These are phyloP conservation scores for Pseudonectria foliicola DNA, from an alignment of 2,329 filamentous ascomycete species.

Conservation along the genomic window DNA sequence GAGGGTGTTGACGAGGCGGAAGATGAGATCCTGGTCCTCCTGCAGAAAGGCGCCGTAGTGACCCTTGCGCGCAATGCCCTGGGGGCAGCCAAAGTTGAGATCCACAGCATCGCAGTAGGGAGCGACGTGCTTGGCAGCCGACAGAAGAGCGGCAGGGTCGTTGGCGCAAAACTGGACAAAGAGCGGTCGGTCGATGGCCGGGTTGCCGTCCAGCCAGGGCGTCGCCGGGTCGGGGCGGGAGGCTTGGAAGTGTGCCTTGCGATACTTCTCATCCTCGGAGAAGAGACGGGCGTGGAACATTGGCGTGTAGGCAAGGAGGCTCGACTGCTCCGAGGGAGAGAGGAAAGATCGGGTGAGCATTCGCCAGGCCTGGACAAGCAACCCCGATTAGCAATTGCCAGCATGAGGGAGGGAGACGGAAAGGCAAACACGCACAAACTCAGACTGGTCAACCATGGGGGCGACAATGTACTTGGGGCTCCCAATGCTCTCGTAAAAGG, in stretches of 20 bases:
- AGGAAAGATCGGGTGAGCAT: constrained; percentile 93
- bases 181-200: constrained; percentile 73
- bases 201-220: constrained; percentile 78
- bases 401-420: neutral
- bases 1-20: constrained; percentile 73
- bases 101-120: constrained; percentile 94
- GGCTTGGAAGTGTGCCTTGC: constrained; percentile 74
- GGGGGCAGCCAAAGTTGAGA: constrained; percentile 90
- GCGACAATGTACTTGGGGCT: constrained; percentile 86
- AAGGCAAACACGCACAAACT: constrained; percentile 63
- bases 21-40: constrained; percentile 81
- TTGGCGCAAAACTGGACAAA: constrained; percentile 97
- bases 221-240: constrained; percentile 30
- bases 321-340: constrained; percentile 53
- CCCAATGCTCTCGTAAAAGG: constrained; percentile 92
- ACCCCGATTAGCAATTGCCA: neutral
- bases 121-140: constrained; percentile 69
- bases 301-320: constrained; percentile 81
- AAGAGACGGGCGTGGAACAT: constrained; percentile 96
- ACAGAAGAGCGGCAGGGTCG: constrained; percentile 70
- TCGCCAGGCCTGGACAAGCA: constrained; percentile 70
- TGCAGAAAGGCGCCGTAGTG: constrained; percentile 93
- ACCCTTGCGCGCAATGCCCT: constrained; percentile 86
- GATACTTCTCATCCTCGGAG: constrained; percentile 66
- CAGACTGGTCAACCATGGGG: constrained; percentile 97